Percentiles rank a stretch among this genome's conserved stretches.
These are phyloP conservation scores for Cercospora zeina DNA, from an alignment of 2,329 filamentous ascomycete species.

Conservation along the genomic window DNA sequence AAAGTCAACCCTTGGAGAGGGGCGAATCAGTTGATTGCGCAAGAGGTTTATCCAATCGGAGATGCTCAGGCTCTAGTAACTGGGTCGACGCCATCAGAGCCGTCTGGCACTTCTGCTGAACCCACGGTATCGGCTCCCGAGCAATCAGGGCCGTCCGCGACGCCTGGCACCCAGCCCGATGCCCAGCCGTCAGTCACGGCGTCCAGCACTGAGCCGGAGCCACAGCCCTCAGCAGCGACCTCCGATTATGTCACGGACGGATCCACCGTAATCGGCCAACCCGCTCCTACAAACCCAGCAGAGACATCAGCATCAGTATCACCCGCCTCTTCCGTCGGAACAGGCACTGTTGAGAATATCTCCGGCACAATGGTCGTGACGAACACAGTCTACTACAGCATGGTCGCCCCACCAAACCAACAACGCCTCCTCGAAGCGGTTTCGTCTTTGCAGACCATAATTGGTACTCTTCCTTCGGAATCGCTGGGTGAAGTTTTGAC, in stretches of 20 bases:
- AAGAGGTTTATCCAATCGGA: background rate
- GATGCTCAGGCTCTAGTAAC: background rate
- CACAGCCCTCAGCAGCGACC: no score
- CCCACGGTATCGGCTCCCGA: background rate
- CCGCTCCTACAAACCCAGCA: background rate
- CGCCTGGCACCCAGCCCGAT: background rate
- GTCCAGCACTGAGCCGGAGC: no score
- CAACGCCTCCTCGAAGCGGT: constrained; percentile 1
- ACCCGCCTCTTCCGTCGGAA: background rate
- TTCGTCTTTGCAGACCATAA: background rate
- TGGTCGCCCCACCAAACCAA: constrained; percentile 1
- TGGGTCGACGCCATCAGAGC: background rate
- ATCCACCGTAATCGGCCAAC: no score
- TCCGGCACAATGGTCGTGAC: constrained; percentile 5
- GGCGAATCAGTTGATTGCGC: background rate
- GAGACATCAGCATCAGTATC: background rate
- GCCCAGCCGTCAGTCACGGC: no score
- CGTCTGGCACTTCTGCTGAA: background rate
- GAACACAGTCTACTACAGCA: constrained; percentile 21
- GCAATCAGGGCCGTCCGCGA: background rate
- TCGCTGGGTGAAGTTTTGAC: background rate
- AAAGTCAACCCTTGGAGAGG: constrained; percentile 7
- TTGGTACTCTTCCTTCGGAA: background rate
- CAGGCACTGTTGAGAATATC: background rate
- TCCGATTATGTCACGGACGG: no score